Evolutionary conservation across 495 filamentous ascomycete species (phyloP), one percentile per base, ranked within the genome.

Genomic region (Recurvomyces mirabilis): DNA sequence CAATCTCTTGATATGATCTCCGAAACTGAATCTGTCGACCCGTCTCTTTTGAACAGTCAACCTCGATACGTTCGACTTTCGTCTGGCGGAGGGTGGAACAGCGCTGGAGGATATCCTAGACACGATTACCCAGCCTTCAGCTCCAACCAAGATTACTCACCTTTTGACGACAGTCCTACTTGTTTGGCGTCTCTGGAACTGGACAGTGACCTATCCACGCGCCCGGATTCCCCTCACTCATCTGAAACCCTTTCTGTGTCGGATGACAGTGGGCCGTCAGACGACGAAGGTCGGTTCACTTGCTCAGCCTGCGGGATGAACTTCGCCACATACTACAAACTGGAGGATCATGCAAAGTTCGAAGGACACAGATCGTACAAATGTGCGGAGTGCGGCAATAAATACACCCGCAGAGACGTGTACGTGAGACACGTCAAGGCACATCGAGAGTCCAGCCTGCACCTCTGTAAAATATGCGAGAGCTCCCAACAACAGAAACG

Each of bases 371-470:
- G 39, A 18, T 10, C 38, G 22, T 49, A 42, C 18, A 13, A 18
- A 3, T 15, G 10, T 3, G 31, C 21, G 1, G 46, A 33, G 4
- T 49, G 46, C 25, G 23, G 15, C 18, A 49, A 26, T n/a, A 32
- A 10, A 11, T 49, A 49, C 38, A 42, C 22, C 23, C 26, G 46
- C 13, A 17, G 46, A 15, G 46, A 49, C 28, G 4, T 23, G 6
- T 41, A 30, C 29, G 19, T 35, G 3, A 15, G 46, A 1, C 46
- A 49, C 24, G 36, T 34, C 22, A 31, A 14, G 19, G 25, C 30
- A 7, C 38, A 43, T 20, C 46, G 32, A 4, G 30, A 37, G 3
- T 24, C 12, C 25, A 19, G 17, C 13, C 17, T 35, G 2, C 42
- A 45, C 22, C 5, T 23, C 15, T 45, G 42, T 18, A 15, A 3